Evolutionary conservation across 371 early-diverging fungal genomes (phyloP).

Genomic region (Syncephalastrum racemosum): DNA sequence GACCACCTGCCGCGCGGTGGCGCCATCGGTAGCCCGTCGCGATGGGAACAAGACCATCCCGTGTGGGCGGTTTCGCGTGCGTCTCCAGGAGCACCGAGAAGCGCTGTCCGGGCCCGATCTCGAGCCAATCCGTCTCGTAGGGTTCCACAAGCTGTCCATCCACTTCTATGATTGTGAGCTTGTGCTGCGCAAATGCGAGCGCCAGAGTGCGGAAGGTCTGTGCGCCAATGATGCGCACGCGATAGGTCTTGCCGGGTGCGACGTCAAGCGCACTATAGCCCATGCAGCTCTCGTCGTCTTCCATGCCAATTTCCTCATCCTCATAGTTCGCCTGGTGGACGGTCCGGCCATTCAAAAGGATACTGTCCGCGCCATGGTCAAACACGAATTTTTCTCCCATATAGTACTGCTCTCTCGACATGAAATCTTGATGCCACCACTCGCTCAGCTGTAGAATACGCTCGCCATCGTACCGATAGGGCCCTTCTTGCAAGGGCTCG

Average conservation of each 20-base stretch:
- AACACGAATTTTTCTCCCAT: constrained; percentile 18
- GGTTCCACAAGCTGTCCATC: constrained; percentile 37
- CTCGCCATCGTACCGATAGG: constrained; percentile 47
- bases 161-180: constrained; percentile 37
- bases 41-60: constrained; percentile 24
- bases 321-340: constrained; percentile 13
- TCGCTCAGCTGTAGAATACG: constrained; percentile 37
- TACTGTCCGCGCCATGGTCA: constrained; percentile 25
- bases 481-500: constrained; percentile 13
- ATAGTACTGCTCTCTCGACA: constrained; percentile 18
- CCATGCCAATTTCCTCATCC: not conserved
- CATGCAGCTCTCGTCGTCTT: constrained; percentile 13
- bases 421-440: constrained; percentile 40
- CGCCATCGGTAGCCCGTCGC: constrained; percentile 24
- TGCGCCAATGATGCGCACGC: constrained; percentile 35
- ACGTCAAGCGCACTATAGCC: constrained; percentile 29
- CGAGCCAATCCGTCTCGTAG: constrained; percentile 24
- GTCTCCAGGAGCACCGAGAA: constrained; percentile 34
- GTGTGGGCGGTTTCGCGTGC: constrained; percentile 1
- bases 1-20: constrained; percentile 4
- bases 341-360: constrained; percentile 33
- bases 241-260: constrained; percentile 28
- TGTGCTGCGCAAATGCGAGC: constrained; percentile 27
- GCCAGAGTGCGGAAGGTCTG: constrained; percentile 32
- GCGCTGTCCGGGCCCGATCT: constrained; percentile 38